A percentile compares a stretch with the other conserved stretches of the same genome.
phyloP scores from a whole-genome alignment of 257 asterid genomes.

The Solanum raphanifolium region DNA sequence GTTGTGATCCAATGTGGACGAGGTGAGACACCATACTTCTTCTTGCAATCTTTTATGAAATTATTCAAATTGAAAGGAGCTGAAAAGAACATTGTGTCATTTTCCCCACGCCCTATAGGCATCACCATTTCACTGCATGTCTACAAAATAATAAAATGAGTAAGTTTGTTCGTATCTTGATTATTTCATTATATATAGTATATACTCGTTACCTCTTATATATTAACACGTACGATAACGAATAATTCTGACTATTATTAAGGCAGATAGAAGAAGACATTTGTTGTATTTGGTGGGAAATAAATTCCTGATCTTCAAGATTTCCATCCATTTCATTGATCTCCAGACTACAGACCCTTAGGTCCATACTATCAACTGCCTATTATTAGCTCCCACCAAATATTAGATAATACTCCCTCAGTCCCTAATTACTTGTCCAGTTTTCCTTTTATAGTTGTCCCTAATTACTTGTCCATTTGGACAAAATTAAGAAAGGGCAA shows the following conservation, averaged over 20 bases:
- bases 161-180: not conserved
- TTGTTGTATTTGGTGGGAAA: not conserved
- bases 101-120: constrained; percentile 16
- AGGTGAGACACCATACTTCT: constrained; percentile 19
- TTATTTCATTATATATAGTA: not conserved
- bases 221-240: fast-evolving
- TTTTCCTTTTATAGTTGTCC: no score
- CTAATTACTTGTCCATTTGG: no score
- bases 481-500: no score
- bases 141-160: not conserved
- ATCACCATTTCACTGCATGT: constrained; percentile 36
- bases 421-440: no score
- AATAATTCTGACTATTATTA: not conserved
- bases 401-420: not conserved
- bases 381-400: not conserved
- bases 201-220: no score
- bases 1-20: constrained; percentile 43
- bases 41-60: constrained; percentile 4
- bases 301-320: not conserved
- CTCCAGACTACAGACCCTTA: not conserved
- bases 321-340: not conserved
- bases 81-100: constrained; percentile 28
- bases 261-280: not conserved
- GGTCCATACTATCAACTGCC: not conserved
- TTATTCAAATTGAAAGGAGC: constrained; percentile 14